Evolutionary conservation across 441 rosid species (phyloP).

Genomic region (Syzygium syzygioides): DNA sequence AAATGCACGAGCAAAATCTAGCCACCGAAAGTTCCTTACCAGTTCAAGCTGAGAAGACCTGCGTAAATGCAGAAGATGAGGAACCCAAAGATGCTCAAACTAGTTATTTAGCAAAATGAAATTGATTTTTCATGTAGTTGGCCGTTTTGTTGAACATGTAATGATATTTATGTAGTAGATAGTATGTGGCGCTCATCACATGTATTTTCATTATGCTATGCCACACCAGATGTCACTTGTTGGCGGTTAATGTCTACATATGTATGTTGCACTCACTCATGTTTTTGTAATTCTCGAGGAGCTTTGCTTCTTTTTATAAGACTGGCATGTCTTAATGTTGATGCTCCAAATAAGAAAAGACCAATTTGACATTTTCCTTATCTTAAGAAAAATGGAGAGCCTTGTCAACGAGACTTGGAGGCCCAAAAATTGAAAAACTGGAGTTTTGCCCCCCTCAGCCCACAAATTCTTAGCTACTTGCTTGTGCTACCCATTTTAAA

Average conservation of each 20-base stretch:
- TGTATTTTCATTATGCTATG: not conserved
- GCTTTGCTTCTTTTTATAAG: not conserved
- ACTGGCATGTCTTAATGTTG: not conserved
- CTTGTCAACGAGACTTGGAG: not conserved
- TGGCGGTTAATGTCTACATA: not conserved
- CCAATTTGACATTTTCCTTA: not conserved
- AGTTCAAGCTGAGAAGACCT: not conserved
- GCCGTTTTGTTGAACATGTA: not conserved
- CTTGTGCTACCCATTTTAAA: not conserved
- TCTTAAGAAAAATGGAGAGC: not conserved
- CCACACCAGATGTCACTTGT: not conserved
- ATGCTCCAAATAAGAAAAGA: not conserved
- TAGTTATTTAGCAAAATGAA: not conserved
- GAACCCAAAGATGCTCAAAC: not conserved
- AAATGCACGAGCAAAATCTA: slow-evolving; percentile 9
- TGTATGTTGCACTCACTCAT: not conserved
- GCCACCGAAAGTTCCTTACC: not conserved
- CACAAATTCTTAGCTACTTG: not conserved
- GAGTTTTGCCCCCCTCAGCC: not conserved
- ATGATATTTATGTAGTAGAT: not conserved
- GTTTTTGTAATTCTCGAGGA: not conserved
- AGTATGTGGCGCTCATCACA: not conserved
- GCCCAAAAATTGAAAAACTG: not conserved
- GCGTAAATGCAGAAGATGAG: not conserved
- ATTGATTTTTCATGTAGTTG: not conserved